These are phyloP conservation scores for Mucor saturninus DNA, from an alignment of 371 early-diverging fungal genomes.

Conservation along the genomic window DNA sequence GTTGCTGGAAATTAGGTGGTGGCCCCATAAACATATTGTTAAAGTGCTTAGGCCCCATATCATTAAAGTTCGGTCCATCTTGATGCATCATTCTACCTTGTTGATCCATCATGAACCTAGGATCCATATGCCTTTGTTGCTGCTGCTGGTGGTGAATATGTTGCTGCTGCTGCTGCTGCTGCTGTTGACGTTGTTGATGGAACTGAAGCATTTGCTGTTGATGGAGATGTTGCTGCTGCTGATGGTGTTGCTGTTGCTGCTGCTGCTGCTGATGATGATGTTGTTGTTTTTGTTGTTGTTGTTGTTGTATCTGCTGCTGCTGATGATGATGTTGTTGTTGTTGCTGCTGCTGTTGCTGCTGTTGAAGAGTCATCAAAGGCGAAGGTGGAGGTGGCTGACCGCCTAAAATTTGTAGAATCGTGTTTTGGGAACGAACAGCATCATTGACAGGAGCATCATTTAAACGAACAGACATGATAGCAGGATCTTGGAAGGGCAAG, in stretches of 20 bases:
- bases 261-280: conserved; percentile 16
- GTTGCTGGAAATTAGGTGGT: conserved; percentile 16
- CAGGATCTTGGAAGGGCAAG: conserved; percentile 69
- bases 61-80: conserved; percentile 13
- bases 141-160: conserved; percentile 19
- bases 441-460: conserved; percentile 20
- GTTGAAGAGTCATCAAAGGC: conserved; percentile 17
- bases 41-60: conserved; percentile 14
- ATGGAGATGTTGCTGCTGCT: conserved; percentile 44
- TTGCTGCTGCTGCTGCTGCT: conserved; percentile 17
- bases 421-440: conserved; percentile 30
- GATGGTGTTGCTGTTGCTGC: conserved; percentile 10
- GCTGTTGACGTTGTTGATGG: conserved; percentile 8
- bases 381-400: conserved; percentile 34
- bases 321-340: conserved; percentile 19
- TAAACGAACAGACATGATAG: conserved; percentile 68
- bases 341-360: conserved; percentile 22
- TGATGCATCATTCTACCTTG: conserved; percentile 20
- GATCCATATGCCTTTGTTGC: conserved; percentile 14
- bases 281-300: conserved; percentile 7
- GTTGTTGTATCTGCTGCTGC: conserved; percentile 11
- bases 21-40: conserved; percentile 33
- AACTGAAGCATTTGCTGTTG: conserved; percentile 21
- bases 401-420: conserved; percentile 44
- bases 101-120: conserved; percentile 11